Conservation (phyloP, 768 basidiomycete genomes). For the Hortiboletus campestris region DNA sequence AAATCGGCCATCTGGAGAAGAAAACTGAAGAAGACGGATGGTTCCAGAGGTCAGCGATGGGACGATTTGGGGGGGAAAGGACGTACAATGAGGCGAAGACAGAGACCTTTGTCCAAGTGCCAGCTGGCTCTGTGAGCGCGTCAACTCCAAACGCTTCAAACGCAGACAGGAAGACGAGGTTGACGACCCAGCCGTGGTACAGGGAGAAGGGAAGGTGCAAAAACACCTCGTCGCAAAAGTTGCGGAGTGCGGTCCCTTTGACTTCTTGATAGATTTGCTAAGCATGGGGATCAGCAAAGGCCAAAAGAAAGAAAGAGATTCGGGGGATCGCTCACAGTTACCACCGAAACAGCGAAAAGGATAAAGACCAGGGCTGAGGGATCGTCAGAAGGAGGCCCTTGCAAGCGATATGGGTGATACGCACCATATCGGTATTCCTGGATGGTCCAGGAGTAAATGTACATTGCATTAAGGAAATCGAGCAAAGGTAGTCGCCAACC, state of each 20-base stretch:
- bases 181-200: constrained; percentile 62
- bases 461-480: constrained; percentile 61
- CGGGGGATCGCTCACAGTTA: constrained; percentile 36
- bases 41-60: background rate
- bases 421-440: constrained; percentile 47
- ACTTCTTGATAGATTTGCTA: constrained; percentile 67
- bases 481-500: constrained; percentile 67
- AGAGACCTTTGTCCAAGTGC: constrained; percentile 58
- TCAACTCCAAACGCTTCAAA: constrained; percentile 65
- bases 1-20: constrained; percentile 58
- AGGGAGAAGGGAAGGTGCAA: constrained; percentile 74
- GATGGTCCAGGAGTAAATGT: constrained; percentile 57
- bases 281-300: background rate
- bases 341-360: constrained; percentile 48
- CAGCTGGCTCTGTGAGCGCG: constrained; percentile 49
- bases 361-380: constrained; percentile 37
- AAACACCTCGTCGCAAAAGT: constrained; percentile 56
- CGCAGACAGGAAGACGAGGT: constrained; percentile 50
- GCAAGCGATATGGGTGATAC: constrained; percentile 10
- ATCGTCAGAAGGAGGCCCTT: constrained; percentile 13
- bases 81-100: constrained; percentile 58
- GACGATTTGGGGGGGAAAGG: background rate
- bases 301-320: background rate
- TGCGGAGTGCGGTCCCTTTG: constrained; percentile 52
- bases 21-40: constrained; percentile 31